Base-by-base conservation (phyloP, 2,329 filamentous ascomycete species). In the Diaporthe aspalathi region DNA sequence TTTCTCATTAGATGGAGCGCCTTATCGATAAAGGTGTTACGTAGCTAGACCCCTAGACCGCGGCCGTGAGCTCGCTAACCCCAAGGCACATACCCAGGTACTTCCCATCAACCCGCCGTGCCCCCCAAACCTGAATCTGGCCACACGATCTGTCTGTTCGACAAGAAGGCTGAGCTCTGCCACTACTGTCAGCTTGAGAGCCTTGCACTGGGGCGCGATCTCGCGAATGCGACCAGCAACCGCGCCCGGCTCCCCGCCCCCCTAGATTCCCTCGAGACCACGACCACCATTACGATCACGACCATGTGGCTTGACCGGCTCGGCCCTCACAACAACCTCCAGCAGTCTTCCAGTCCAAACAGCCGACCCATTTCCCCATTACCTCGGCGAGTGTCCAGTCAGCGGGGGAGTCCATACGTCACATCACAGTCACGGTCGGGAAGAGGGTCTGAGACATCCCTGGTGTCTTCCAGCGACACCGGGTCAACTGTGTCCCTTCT, bases 361-460 rank as follows among this genome's bases (percentile, higher is more conserved):
- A 70, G 69, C 62, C 60, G 72, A 24, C 70, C 72, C 24, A 73
- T 72, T 20, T 73, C 72, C 8, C 72, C 72, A 4, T 68, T 73
- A 9, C 72, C 72, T 22, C 62, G 70, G n/a, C 54, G 72, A 12
- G 40, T 67, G 5, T 72, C 72, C 9, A 52, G 72, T 38, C 22
- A 70, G 20, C 54, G 72, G 27, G 63, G 67, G 27, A 72, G 66
- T 29, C 70, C 70, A 29, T 73, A 72, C 40, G 22, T 68, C n/a
- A 67, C 72, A 14, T 72, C 70, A 17, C 45, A 68, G 6, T 70
- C 69, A 62, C 72, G 70, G 27, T 72, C 72, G 29, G 72, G 90
- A 22, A 86, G 89, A 70, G 87, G 88, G 2, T 93, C 92, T 1
- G 93, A 91, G 1, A 83, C 92, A 16, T 91, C 90, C 12, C 83